phyloP scores from a whole-genome alignment of 2,329 filamentous ascomycete genomes.

The Zalaria obscura region DNA sequence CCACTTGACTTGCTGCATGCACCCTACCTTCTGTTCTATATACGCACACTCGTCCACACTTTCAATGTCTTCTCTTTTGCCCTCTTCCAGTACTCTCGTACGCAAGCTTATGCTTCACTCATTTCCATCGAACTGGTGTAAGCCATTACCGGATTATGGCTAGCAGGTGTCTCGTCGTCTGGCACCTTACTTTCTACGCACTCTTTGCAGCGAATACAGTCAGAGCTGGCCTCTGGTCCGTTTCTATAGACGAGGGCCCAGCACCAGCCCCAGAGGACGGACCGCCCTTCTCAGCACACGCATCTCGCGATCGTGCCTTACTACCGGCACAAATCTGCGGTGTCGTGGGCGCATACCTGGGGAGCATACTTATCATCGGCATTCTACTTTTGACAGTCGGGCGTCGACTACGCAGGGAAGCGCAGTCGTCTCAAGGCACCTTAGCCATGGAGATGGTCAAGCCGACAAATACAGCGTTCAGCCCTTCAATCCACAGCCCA shows the following conservation, averaged over 20 bases:
- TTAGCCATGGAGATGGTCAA: slow-evolving; percentile 46
- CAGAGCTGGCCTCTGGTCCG: slow-evolving; percentile 15
- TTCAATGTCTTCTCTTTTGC: neutral
- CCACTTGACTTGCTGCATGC: neutral
- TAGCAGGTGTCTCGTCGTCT: neutral
- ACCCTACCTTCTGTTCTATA: neutral
- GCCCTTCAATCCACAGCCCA: slow-evolving; percentile 19
- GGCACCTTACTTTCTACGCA: neutral
- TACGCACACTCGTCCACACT: neutral
- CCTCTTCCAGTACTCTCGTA: too few species aligned
- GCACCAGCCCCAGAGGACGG: slow-evolving; percentile 47
- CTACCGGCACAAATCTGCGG: slow-evolving; percentile 73
- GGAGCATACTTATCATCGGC: slow-evolving; percentile 62
- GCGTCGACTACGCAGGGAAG: slow-evolving; percentile 26
- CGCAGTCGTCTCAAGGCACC: slow-evolving; percentile 32
- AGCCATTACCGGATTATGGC: too few species aligned
- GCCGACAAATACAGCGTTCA: slow-evolving; percentile 20
- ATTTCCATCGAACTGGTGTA: neutral
- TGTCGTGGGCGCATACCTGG: slow-evolving; percentile 70
- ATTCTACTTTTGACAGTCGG: slow-evolving; percentile 37
- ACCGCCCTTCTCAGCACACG: slow-evolving; percentile 42
- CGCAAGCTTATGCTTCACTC: neutral
- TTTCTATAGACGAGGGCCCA: slow-evolving; percentile 40
- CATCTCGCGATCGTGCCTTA: slow-evolving; percentile 46
- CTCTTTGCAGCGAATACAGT: neutral